Evolutionary conservation across 345 rosid species (phyloP).

Genomic region (Sonneratia caseolaris): DNA sequence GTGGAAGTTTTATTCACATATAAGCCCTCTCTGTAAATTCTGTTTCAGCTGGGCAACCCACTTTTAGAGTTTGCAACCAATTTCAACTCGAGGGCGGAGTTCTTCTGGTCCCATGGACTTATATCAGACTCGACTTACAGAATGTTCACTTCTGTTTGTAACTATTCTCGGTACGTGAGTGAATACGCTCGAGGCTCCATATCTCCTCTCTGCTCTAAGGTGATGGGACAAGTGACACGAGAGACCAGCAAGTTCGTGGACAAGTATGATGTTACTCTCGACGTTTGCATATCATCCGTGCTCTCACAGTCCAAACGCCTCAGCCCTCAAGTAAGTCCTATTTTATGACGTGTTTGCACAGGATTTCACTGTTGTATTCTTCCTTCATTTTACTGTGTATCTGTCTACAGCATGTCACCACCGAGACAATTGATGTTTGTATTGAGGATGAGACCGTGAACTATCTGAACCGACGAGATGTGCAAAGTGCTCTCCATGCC

Average conservation of each 20-base stretch:
- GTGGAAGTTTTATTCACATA: neutral
- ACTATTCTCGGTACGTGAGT: conserved; percentile 79
- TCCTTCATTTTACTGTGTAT: neutral
- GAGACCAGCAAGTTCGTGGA: conserved; percentile 91
- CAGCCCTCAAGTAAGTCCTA: conserved; percentile 48
- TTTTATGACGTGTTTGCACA: neutral
- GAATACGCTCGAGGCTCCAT: conserved; percentile 74
- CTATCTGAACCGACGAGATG: conserved; percentile 81
- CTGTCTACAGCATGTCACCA: conserved; percentile 51
- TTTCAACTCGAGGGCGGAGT: conserved; percentile 90
- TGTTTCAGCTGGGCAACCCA: conserved; percentile 80
- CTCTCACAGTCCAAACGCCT: conserved; percentile 67
- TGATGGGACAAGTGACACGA: conserved; percentile 67
- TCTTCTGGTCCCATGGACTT: conserved; percentile 96
- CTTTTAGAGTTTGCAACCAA: conserved; percentile 79
- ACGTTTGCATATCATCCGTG: conserved; percentile 77
- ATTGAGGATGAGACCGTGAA: conserved; percentile 90
- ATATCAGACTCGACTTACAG: conserved; percentile 83
- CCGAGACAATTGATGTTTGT: conserved; percentile 78
- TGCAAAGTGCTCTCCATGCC: conserved; percentile 86
- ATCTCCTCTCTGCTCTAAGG: conserved; percentile 69
- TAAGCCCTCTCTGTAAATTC: neutral
- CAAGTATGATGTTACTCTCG: conserved; percentile 93
- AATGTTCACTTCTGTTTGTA: conserved; percentile 77
- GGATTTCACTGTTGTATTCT: neutral